phyloP scores from a whole-genome alignment of 495 filamentous ascomycete genomes.

The Neurospora terricola region DNA sequence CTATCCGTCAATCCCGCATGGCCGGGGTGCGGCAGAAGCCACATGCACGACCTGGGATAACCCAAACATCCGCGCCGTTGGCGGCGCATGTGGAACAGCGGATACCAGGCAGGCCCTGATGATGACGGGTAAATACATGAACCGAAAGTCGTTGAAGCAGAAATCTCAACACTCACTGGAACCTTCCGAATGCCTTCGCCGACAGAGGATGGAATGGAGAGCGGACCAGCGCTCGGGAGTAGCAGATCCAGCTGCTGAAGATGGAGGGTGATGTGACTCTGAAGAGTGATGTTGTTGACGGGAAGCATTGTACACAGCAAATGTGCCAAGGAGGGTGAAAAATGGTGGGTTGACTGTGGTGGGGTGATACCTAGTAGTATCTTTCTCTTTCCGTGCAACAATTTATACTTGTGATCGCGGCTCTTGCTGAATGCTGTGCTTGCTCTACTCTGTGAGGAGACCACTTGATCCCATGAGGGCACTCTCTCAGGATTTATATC shows the following conservation, averaged over 20 bases:
- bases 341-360: not conserved
- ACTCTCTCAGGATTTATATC: not conserved
- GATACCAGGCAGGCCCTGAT: conserved; percentile 18
- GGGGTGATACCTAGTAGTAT: not conserved
- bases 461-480: not conserved
- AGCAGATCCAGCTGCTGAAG: not conserved
- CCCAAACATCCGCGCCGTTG: conserved; percentile 41
- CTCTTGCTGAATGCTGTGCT: not conserved
- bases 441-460: not conserved
- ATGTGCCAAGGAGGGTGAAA: not conserved
- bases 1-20: not conserved
- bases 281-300: not conserved
- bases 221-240: not conserved
- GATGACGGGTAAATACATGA: not conserved
- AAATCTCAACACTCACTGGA: conserved; percentile 1
- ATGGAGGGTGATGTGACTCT: not conserved
- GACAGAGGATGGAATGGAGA: not conserved
- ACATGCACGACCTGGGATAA: conserved; percentile 37
- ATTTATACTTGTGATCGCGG: not conserved
- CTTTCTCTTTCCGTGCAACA: not conserved
- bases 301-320: not conserved
- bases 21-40: conserved; percentile 33
- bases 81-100: conserved; percentile 22
- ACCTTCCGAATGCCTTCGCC: not conserved
- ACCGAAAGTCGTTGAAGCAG: no score